Base-by-base conservation (phyloP, 78 protist genomes). In the Emiliania huxleyi region DNA sequence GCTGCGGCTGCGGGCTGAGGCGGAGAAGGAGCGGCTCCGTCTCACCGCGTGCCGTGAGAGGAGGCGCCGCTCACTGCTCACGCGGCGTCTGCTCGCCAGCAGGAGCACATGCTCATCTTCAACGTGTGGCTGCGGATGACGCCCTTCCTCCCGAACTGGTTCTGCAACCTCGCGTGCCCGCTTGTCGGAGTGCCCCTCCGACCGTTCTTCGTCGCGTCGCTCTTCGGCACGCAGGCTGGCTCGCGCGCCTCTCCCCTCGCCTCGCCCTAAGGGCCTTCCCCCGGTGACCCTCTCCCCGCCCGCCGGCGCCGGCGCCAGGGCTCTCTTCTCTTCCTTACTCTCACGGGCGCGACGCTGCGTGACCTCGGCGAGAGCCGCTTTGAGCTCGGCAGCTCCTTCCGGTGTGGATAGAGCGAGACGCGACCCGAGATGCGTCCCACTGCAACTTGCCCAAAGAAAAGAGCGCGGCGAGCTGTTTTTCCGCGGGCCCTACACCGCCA, bases 61-160 rank as follows among this genome's bases (percentile, higher is more conserved):
- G 26, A 5, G 56, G 26, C 56, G 56, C 56, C 26, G 26, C 26
- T 5, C 56, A 12, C 26, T 5, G 56, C 26, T 5, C 5, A 12
- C 26, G 56, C 5, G 56, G 56, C 26, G 56, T 12, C 26, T 12
- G 56, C n/a, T n/a, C n/a, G n/a, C n/a, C n/a, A 48, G 55, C n/a
- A 62, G 37, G 75, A 62, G n/a, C 75, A 62, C 75, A 62, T 62
- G 89, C 69, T 45, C n/a, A 21, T 21, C 55, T 87, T 44, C 85
- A 38, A 88, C 49, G 4, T 93, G 73, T 90, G 52, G 1, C 69
- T 93, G 56, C 92, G 95, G 52, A 4, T 90, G 25, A 33, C 95
- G 69, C 95, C 95, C 29, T 38, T 93, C 55, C 56, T 89, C 33
- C 95, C 95, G 35, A 93, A 93, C 71, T 93, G 81, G 85, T 77